phyloP scores from a whole-genome alignment of 225 moss, liverwort and hornwort genomes.

The Takakia lepidozioides region DNA sequence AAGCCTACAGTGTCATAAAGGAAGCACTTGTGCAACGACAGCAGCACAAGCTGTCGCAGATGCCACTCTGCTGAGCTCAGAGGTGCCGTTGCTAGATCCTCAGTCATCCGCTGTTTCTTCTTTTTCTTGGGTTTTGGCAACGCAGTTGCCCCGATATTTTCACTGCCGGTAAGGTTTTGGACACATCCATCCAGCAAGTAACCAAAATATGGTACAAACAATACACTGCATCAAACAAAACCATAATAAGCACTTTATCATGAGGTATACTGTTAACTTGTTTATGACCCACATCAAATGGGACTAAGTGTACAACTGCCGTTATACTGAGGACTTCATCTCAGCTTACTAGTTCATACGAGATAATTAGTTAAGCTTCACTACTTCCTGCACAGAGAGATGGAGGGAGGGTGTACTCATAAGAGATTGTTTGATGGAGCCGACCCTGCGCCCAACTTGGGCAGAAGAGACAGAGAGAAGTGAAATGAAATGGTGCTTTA shows the following conservation, averaged over 20 bases:
- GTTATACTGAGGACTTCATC: no score
- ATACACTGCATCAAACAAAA: slow-evolving; percentile 45
- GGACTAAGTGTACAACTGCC: no score
- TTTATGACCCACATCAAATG: no score
- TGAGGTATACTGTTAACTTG: no score
- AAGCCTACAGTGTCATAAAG: slow-evolving; percentile 79
- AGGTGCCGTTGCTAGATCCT: slow-evolving; percentile 12
- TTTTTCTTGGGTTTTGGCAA: slow-evolving; percentile 57
- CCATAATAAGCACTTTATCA: background rate
- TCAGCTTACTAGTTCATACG: no score
- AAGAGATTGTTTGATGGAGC: no score
- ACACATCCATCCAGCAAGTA: slow-evolving; percentile 73
- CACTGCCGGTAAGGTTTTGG: slow-evolving; percentile 43
- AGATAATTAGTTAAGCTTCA: no score
- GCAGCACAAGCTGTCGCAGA: slow-evolving; percentile 74
- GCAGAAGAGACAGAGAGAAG: no score
- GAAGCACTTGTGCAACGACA: slow-evolving; percentile 85
- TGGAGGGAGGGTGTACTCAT: no score
- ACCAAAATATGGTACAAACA: slow-evolving; percentile 93
- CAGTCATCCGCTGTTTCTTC: slow-evolving; percentile 29
- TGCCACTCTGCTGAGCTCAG: slow-evolving; percentile 67
- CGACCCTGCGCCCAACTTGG: no score
- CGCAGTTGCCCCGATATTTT: slow-evolving; percentile 14
- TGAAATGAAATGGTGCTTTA: no score
- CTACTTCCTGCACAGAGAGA: no score